A percentile compares a stretch with the other conserved stretches of the same genome.
phyloP scores from a whole-genome alignment of 1,284 basidiomycete species.

The Ceratobasidium sp. region DNA sequence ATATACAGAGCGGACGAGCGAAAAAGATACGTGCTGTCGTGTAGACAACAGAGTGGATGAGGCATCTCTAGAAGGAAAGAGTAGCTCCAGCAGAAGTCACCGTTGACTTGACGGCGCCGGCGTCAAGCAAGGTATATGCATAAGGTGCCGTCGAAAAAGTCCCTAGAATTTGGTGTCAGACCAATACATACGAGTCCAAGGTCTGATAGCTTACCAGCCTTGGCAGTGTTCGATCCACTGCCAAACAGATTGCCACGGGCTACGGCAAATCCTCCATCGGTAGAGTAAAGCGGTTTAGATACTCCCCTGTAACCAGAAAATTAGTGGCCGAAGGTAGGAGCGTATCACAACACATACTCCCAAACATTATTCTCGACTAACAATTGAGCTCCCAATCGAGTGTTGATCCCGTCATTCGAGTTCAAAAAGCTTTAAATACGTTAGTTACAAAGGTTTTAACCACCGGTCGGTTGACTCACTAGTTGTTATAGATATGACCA shows the following conservation, averaged over 20 bases:
- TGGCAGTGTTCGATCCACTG: conserved; percentile 26
- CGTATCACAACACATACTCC: conserved; percentile 33
- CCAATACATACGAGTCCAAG: too few species aligned
- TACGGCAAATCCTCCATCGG: conserved; percentile 59
- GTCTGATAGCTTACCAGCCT: background rate
- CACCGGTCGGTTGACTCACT: background rate
- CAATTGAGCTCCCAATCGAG: conserved; percentile 59
- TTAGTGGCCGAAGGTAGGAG: background rate
- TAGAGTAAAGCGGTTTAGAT: conserved; percentile 61
- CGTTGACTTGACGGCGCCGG: conserved; percentile 18
- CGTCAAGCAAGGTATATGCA: conserved; percentile 15
- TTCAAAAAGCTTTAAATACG: conserved; percentile 59
- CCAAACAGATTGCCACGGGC: conserved; percentile 54
- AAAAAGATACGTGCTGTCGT: background rate
- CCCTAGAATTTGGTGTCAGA: background rate
- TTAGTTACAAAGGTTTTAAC: background rate
- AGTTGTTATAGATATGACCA: conserved; percentile 41
- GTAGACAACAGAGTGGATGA: background rate
- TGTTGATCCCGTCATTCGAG: conserved; percentile 66
- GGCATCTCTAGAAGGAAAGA: conserved; percentile 9
- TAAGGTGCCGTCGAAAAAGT: conserved; percentile 33
- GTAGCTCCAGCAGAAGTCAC: conserved; percentile 32
- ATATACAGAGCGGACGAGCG: background rate
- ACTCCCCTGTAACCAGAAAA: conserved; percentile 52
- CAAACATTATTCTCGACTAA: conserved; percentile 64